These are phyloP conservation scores for Sporothrix phasma DNA, from an alignment of 2,329 filamentous ascomycete species.

Conservation along the genomic window DNA sequence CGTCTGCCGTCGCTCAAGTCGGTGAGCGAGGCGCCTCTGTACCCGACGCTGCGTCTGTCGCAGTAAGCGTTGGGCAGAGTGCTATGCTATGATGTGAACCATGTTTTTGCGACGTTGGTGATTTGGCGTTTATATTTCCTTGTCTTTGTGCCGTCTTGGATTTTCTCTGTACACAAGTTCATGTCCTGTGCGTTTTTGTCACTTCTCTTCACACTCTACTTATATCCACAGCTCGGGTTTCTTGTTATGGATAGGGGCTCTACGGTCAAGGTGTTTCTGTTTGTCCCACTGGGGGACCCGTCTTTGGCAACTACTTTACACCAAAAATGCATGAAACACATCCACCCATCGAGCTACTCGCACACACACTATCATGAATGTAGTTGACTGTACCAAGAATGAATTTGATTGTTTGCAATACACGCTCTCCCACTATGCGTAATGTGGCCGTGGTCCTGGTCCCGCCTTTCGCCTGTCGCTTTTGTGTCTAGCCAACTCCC, in stretches of 20 bases:
- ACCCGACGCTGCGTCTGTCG: constrained; percentile 18
- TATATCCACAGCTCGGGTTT: no score
- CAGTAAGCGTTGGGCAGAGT: neutral
- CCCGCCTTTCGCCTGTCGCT: no score
- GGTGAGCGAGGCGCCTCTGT: constrained; percentile 14
- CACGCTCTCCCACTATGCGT: no score
- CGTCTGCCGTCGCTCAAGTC: constrained; percentile 14
- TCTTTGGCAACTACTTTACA: neutral
- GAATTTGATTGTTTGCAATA: no score
- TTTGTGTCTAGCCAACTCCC: no score
- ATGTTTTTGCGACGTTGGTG: neutral
- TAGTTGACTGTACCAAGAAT: no score
- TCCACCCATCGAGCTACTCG: no score
- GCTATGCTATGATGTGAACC: neutral
- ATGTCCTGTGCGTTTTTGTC: neutral
- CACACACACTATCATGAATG: no score
- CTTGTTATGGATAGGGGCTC: no score
- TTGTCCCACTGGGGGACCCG: neutral
- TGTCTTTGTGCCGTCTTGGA: neutral
- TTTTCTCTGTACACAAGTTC: neutral
- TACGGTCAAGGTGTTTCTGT: neutral
- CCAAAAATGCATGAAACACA: no score
- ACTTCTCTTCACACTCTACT: neutral
- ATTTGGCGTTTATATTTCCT: neutral
- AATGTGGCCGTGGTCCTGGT: no score